These are phyloP conservation scores for Castanopsis chinensis DNA, from an alignment of 306 rosid species.

Conservation along the genomic window DNA sequence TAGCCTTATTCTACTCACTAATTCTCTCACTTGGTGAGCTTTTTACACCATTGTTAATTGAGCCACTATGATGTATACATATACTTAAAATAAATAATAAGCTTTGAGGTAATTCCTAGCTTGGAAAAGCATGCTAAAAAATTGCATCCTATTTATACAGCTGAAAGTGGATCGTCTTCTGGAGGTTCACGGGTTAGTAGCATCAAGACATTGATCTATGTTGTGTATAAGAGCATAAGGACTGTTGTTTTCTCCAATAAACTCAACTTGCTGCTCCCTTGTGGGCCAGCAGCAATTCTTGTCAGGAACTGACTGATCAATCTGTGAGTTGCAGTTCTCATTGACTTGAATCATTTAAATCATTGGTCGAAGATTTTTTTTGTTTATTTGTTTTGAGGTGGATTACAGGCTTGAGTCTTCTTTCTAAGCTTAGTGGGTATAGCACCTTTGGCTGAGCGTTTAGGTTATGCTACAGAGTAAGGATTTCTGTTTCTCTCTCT, in stretches of 20 bases:
- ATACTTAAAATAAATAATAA: no score
- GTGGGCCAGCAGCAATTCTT: constrained; percentile 73
- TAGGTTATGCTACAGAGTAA: constrained; percentile 48
- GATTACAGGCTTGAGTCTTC: constrained; percentile 75
- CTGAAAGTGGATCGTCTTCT: no score
- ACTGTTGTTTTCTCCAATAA: constrained; percentile 61
- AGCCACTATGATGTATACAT: no score
- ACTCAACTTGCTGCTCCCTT: constrained; percentile 75
- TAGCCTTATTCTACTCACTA: no score
- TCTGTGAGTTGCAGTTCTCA: constrained; percentile 3
- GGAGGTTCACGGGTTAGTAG: no score
- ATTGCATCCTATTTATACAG: no score
- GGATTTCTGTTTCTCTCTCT: background rate
- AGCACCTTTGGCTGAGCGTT: constrained; percentile 76
- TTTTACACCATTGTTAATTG: no score
- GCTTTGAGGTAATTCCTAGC: no score
- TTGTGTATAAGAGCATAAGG: background rate
- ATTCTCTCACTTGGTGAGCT: no score
- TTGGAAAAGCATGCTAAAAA: no score
- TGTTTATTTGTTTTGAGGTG: constrained; percentile 13
- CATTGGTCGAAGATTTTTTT: background rate
- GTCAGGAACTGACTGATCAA: constrained; percentile 41
- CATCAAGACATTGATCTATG: no score
- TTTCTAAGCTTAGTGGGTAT: constrained; percentile 70
- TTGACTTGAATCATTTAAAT: background rate